Evolutionary conservation across 495 filamentous ascomycete species (phyloP).

Genomic region (Aspergillus campestris): DNA sequence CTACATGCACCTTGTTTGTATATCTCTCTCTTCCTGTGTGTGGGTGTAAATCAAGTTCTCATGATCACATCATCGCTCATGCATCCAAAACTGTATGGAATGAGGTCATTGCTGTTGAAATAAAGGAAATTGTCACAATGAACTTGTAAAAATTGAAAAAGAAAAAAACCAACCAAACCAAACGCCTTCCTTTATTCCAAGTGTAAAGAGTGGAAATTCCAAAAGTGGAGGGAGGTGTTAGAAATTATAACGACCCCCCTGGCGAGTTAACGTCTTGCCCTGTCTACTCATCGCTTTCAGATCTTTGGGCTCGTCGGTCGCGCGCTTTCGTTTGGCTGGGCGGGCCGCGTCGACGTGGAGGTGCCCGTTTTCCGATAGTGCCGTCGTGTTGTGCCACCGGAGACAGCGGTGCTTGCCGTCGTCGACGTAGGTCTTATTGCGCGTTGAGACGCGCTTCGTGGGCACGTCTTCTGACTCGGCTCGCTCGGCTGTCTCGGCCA

Average conservation of each 20-base stretch:
- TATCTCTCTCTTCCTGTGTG: no score
- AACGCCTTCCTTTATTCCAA: no score
- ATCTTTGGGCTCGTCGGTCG: constrained; percentile 33
- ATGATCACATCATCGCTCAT: no score
- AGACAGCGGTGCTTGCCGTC: constrained; percentile 62
- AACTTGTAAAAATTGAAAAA: background rate
- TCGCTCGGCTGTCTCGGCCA: constrained; percentile 45
- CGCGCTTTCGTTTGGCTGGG: constrained; percentile 51
- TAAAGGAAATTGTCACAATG: no score
- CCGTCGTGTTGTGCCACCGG: constrained; percentile 72
- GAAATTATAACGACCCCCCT: constrained; percentile 40
- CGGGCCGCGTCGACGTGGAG: constrained; percentile 71
- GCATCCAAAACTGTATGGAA: no score
- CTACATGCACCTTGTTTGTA: no score
- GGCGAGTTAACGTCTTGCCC: constrained; percentile 40
- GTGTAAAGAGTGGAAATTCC: no score
- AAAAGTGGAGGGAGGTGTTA: no score
- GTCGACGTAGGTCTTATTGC: constrained; percentile 61
- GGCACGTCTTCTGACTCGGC: constrained; percentile 47
- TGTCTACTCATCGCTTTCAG: constrained; percentile 39
- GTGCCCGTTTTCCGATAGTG: constrained; percentile 68
- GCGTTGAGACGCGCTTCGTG: constrained; percentile 65
- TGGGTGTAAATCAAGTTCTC: no score
- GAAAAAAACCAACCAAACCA: background rate
- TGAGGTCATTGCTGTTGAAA: background rate